A percentile compares a stretch with the other conserved stretches of the same genome.
These are phyloP conservation scores for Sarocladium brachiariae DNA, from an alignment of 2,329 filamentous ascomycete species.

Conservation along the genomic window DNA sequence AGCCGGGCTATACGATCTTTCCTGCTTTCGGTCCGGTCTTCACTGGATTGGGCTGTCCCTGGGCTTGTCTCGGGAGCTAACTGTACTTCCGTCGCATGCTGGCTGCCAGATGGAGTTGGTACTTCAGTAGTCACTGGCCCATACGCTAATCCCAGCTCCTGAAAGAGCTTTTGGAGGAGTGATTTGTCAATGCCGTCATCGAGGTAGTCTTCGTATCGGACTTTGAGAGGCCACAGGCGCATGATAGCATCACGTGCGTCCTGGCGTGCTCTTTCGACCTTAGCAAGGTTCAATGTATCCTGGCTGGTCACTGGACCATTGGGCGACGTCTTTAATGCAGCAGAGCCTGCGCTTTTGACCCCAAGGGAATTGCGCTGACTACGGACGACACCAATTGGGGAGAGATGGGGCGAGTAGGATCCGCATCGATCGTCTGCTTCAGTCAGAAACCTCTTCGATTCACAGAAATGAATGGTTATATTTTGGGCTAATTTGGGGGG, in stretches of 20 bases:
- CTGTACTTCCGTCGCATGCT: neutral
- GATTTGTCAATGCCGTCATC: conserved; percentile 62
- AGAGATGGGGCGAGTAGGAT: neutral
- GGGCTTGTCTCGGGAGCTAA: neutral
- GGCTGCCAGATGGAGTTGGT: neutral
- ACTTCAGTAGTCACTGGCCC: neutral
- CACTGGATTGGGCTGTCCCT: neutral
- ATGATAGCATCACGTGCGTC: conserved; percentile 62
- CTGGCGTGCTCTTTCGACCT: conserved; percentile 39
- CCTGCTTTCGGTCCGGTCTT: conserved; percentile 43
- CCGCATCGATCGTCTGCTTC: neutral
- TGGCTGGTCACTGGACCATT: too few relatives aligned
- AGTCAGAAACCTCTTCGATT: neutral
- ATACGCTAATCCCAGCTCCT: conserved; percentile 52
- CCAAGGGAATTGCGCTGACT: neutral
- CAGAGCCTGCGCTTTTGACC: too few relatives aligned
- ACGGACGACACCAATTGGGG: neutral
- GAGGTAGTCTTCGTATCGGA: conserved; percentile 67
- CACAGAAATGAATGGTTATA: neutral
- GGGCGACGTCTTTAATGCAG: too few relatives aligned
- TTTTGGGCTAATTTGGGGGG: too few relatives aligned
- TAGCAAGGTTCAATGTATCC: neutral
- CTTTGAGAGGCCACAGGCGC: conserved; percentile 56
- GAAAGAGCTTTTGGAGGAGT: conserved; percentile 59
- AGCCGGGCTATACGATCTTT: conserved; percentile 72